Percentiles rank a stretch among this genome's conserved stretches.
Evolutionary conservation across 116 monocot genomes (phyloP).

Genomic region (Zostera marina): DNA sequence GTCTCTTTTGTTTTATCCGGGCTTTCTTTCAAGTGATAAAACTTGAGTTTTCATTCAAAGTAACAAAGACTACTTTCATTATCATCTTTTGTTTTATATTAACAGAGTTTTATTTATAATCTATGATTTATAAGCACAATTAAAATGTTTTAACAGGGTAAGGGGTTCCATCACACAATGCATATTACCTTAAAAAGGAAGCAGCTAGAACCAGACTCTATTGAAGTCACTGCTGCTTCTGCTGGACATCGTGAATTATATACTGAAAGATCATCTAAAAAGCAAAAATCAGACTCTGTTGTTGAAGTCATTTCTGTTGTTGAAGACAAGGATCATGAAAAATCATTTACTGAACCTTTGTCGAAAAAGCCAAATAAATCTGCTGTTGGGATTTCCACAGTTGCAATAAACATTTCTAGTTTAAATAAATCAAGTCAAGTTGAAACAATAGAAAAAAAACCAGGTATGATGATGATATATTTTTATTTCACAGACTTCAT

Average conservation of each 20-base stretch:
- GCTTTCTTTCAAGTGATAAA: not conserved
- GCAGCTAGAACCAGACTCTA: not conserved
- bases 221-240: not conserved
- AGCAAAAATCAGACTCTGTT: not conserved
- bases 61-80: too few species aligned
- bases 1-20: not conserved
- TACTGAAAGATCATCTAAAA: not conserved
- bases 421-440: not conserved
- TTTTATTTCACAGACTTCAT: too few species aligned
- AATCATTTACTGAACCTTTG: not conserved
- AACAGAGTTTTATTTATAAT: too few species aligned
- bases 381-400: not conserved
- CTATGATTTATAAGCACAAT: too few species aligned
- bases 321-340: not conserved
- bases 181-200: slow-evolving; percentile 25
- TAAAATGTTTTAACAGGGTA: slow-evolving; percentile 24
- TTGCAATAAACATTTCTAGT: not conserved
- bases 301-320: not conserved
- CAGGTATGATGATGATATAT: slow-evolving; percentile 1
- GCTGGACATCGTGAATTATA: not conserved
- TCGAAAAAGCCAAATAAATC: slow-evolving; percentile 5
- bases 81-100: too few species aligned
- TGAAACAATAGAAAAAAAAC: not conserved
- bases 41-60: too few species aligned
- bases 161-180: slow-evolving; percentile 28